These are phyloP conservation scores for Pythium volutum DNA, from an alignment of 352 stramenopile genomes.

Conservation along the genomic window DNA sequence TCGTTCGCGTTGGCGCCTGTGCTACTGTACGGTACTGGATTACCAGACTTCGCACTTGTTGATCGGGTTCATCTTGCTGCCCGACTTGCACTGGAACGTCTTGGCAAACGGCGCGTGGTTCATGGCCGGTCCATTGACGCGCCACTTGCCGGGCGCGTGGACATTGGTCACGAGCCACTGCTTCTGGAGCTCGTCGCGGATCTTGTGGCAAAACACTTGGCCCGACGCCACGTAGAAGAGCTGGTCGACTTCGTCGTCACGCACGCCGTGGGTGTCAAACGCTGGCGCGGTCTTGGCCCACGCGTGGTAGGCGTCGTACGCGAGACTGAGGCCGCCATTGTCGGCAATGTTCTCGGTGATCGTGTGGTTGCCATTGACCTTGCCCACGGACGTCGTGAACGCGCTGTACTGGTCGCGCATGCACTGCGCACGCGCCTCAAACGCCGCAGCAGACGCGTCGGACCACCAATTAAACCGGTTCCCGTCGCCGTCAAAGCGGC, in stretches of 20 bases:
- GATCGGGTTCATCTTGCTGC: slow-evolving; percentile 24
- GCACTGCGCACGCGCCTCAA: slow-evolving; percentile 53
- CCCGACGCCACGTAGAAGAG: slow-evolving; percentile 69
- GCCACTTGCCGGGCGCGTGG: slow-evolving; percentile 41
- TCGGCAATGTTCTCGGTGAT: slow-evolving; percentile 82
- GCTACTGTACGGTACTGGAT: too few species aligned
- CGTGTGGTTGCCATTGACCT: slow-evolving; percentile 59
- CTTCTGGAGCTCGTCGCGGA: slow-evolving; percentile 29
- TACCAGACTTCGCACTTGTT: slow-evolving; percentile 30
- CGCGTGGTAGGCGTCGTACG: slow-evolving; percentile 63
- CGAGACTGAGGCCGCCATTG: slow-evolving; percentile 57
- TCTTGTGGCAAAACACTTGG: slow-evolving; percentile 62
- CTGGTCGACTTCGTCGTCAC: slow-evolving; percentile 32
- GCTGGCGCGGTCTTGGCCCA: slow-evolving; percentile 18
- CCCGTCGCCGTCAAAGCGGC: slow-evolving; percentile 80
- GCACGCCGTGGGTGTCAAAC: slow-evolving; percentile 3
- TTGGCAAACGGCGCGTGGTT: slow-evolving; percentile 25
- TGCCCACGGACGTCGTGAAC: slow-evolving; percentile 38
- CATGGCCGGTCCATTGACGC: slow-evolving; percentile 26
- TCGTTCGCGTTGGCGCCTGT: too few species aligned
- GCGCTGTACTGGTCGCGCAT: slow-evolving; percentile 58
- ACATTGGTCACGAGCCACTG: slow-evolving; percentile 23
- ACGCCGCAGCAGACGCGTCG: slow-evolving; percentile 64
- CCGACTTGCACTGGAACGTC: slow-evolving; percentile 21
- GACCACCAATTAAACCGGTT: slow-evolving; percentile 93